Evolutionary conservation across 73 alveolate species (phyloP), one percentile per base, ranked within the genome.

Genomic region (Diophrys appendiculata): DNA sequence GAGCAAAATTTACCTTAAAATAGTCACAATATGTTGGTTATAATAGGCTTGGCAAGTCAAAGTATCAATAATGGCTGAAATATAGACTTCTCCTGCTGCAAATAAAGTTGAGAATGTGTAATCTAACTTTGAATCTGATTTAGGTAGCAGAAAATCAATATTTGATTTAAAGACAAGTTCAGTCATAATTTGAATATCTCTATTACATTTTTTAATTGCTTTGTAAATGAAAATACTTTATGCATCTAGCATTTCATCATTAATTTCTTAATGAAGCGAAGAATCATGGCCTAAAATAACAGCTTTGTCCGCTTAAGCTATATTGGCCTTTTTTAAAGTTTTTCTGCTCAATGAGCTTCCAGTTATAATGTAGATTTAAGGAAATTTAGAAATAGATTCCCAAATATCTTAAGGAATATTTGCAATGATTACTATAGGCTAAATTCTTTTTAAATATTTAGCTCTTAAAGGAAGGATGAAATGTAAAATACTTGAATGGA

Each of bases 1-100:
- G 71, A 95, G 90, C 75, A 96, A 83, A 54, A 96, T 88, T 76
- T 95, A 91, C 55, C 93, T 92, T 53, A 96, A 77, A 26, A 96
- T 89, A 33, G 99, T 95, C 5, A 96, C 98, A 27, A 96, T 94
- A 82, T 95, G 99, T 53, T 94, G 97, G 90, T 96, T 96, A 81
- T 94, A 96, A 69, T 86, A 96, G 0, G 99, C 95, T 84, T 96
- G 94, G 43, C 98, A 95, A 13, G 99, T 96, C 25, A 96, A 79
- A 13, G 98, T 95, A 83, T 96, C 99, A 18, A 96, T 94, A 26
- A 93, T 95, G n/a, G 99, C 91, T n/a, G 99, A 93, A 11, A 96
- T 92, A 84, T 96, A 96, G 1, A 96, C 99, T 88, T 96, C 98
- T 29, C 99, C 99, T 26, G 99, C 94, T 32, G 98, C 97, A 76